Conservation (phyloP, 1,284 basidiomycete species). For the Fomitopsis palustris region DNA sequence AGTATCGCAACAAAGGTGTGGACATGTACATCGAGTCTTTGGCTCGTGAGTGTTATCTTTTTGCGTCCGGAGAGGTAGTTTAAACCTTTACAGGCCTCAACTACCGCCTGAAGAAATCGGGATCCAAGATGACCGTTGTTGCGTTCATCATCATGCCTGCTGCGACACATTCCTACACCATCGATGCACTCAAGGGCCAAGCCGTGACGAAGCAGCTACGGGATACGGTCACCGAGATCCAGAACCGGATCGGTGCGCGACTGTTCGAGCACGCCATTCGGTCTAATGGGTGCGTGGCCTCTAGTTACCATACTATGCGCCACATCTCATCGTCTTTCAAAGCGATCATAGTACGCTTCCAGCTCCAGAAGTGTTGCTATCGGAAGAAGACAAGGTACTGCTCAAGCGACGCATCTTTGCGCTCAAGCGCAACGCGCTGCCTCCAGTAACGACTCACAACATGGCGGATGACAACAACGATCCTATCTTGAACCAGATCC, state of each 20-base stretch:
- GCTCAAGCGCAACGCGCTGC: conserved; percentile 89
- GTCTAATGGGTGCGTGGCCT: conserved; percentile 71
- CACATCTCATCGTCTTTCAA: neutral
- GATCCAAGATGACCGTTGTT: conserved; percentile 82
- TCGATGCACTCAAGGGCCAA: conserved; percentile 97
- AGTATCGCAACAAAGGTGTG: conserved; percentile 98
- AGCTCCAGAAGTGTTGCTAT: conserved; percentile 75
- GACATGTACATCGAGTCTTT: conserved; percentile 99
- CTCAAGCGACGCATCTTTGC: conserved; percentile 97
- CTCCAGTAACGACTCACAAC: conserved; percentile 95
- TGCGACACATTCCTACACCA: conserved; percentile 92
- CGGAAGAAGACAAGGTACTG: conserved; percentile 91
- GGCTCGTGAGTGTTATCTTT: conserved; percentile 56
- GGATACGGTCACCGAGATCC: conserved; percentile 94
- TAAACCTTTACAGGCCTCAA: conserved; percentile 58
- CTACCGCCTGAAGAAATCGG: conserved; percentile 80
- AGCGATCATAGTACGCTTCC: conserved; percentile 78
- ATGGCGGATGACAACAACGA: conserved; percentile 93
- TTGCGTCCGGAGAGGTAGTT: neutral
- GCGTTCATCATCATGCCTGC: conserved; percentile 99
- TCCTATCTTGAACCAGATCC: conserved; percentile 93
- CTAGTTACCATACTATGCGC: neutral
- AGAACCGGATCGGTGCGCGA: conserved; percentile 86
- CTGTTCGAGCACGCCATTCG: conserved; percentile 93
- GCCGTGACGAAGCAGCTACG: conserved; percentile 95